A percentile compares a stretch with the other conserved stretches of the same genome.
Conservation (phyloP, 179 eudicot species). For the Beta macrorhiza region DNA sequence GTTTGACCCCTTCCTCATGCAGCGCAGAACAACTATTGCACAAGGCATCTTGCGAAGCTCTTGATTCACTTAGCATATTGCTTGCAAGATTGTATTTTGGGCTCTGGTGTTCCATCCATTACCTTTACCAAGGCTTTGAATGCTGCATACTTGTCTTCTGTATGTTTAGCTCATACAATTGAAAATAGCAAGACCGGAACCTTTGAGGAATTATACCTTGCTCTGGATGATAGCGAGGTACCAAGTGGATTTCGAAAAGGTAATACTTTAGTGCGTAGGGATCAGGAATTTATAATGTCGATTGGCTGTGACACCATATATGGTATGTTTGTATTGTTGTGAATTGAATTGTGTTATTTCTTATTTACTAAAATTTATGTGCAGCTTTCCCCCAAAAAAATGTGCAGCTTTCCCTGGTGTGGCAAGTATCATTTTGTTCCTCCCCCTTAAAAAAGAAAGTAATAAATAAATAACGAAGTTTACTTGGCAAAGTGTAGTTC, state of each 20-base stretch:
- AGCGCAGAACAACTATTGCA: conserved; percentile 71
- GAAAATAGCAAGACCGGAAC: conserved; percentile 63
- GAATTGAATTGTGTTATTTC: neutral
- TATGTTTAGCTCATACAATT: conserved; percentile 68
- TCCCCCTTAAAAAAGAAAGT: neutral
- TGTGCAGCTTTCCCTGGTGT: too few species aligned
- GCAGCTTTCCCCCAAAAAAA: neutral
- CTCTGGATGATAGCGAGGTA: conserved; percentile 63
- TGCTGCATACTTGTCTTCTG: conserved; percentile 69
- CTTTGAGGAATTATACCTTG: conserved; percentile 62
- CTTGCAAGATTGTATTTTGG: conserved; percentile 75
- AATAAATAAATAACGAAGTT: neutral
- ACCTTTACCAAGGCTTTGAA: conserved; percentile 68
- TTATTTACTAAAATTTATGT: neutral
- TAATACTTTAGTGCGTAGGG: conserved; percentile 21
- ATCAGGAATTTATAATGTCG: too few species aligned
- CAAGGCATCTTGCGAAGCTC: conserved; percentile 87
- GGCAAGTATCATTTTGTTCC: neutral
- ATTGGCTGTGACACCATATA: neutral
- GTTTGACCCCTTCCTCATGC: conserved; percentile 30
- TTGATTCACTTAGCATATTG: conserved; percentile 78
- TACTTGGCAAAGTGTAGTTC: neutral
- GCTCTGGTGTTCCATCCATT: conserved; percentile 48
- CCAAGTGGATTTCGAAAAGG: conserved; percentile 62
- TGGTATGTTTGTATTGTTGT: neutral